Evolutionary conservation across 2,329 filamentous ascomycete genomes (phyloP), one percentile per base, ranked within the genome.

Genomic region (Lasiodiplodia theobromae): DNA sequence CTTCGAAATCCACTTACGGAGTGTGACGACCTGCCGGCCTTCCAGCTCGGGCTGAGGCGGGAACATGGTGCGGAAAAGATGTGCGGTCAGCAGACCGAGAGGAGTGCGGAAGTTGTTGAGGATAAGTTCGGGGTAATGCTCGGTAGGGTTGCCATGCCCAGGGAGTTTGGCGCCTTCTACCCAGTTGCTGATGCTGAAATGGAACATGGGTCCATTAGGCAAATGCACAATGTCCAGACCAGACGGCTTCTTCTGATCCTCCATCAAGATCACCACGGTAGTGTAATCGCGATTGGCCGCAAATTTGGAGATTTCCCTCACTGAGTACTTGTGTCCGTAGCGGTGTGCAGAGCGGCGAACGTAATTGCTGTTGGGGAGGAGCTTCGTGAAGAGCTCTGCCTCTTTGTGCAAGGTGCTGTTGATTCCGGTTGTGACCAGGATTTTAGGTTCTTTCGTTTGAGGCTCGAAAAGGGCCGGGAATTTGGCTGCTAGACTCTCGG

Each of bases 41-140:
- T 91, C 86, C 6, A 98, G 84, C 74, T 98, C 93, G 0, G 96
- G 95, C 53, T 89, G 87, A 0, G 90, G 87, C 0, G 95, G 96
- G 80, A 93, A 96, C 34, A 96, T 80, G 0, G 87, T 89, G 71
- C 91, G 87, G 83, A 99, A 96, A 1, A 97, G 84, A 75, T 93
- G 77, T 10, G 94, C 95, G 0, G 94, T 93, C 49, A 98, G 84
- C 11, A 97, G 85, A 81, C 96, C 96, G 1, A 99, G 86, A 0
- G 95, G 93, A 0, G 96, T 99, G 75, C 92, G 91, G 85, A 99
- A 99, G 78, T 96, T 95, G 81, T 98, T 98, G 64, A 97, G 86
- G 44, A 97, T 86, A 34, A 97, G 85, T 80, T 97, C 95, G 0
- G 94, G 94, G 76, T 93, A 93, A 81, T 97, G 94, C 60, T 92